Evolutionary conservation across 768 basidiomycete genomes (phyloP), one percentile per base, ranked within the genome.

Genomic region (Phylloporus scabripes): DNA sequence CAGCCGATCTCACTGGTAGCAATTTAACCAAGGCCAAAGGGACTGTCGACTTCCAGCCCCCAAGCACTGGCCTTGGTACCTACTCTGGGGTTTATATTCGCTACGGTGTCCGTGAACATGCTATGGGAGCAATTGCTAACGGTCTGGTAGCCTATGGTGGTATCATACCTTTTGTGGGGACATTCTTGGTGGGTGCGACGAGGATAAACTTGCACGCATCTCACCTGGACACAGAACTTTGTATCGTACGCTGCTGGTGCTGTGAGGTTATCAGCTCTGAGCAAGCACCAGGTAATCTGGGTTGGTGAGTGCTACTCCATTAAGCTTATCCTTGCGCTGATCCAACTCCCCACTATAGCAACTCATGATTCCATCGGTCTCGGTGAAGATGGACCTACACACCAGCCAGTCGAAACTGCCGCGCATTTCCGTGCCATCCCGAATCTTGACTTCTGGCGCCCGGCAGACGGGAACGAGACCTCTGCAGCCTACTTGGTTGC

Each of bases 91-190:
- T 84, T 41, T 96, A 97, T 68, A 82, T 97, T 66, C 87, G 93
- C 48, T 97, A 87, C 73, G 94, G 94, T 80, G 92, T 97, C 49
- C 89, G 94, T 70, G 94, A 97, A 69, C 94, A 97, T 70, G 94
- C 76, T 58, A 97, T 96, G 93, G 89, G 87, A 60, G 94, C 93
- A 47, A 92, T 97, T 60, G 90, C 85, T 57, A 96, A 96, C 67
- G 93, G 93, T 65, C 67, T 94, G 53, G 68, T 75, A 53, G 93
- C 92, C 2, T 97, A 96, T 69, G 93, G 93, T 52, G 90, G 82
- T 60, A 82, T 94, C 62, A 80, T 95, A 53, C 93, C 93, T 38
- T 93, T 91, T 67, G 79, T 86, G 54, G 90, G 86, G 49, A 97
- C 94, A 29, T 96, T 96, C 85, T 68, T 96, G 71, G 86, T 87